Evolutionary conservation across 1,284 basidiomycete genomes (phyloP).

Genomic region (Cutaneotrichosporon sp.): DNA sequence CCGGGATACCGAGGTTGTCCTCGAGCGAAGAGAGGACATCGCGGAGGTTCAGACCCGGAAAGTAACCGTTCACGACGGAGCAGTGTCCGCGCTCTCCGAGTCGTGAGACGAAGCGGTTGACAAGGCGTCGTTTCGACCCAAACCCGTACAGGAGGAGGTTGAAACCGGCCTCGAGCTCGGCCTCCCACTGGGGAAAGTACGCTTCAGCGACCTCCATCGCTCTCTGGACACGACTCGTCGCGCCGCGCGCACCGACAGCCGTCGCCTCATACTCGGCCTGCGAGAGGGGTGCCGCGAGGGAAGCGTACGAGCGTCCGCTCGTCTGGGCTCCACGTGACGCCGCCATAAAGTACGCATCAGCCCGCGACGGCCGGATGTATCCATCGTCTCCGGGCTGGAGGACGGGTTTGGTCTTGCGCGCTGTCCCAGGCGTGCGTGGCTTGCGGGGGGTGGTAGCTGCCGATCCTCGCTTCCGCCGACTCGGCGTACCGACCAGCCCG

Average conservation of each 20-base stretch:
- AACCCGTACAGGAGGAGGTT: constrained; percentile 81
- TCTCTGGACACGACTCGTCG: constrained; percentile 33
- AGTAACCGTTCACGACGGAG: constrained; percentile 76
- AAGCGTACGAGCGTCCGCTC: constrained; percentile 72
- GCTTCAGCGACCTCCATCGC: constrained; percentile 19
- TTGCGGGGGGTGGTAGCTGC: constrained; percentile 29
- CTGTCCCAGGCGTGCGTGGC: constrained; percentile 15
- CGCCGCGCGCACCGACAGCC: constrained; percentile 11
- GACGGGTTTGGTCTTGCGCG: constrained; percentile 20
- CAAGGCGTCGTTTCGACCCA: constrained; percentile 73
- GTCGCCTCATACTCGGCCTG: constrained; percentile 46
- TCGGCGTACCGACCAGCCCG: constrained; percentile 29
- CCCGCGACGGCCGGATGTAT: constrained; percentile 54
- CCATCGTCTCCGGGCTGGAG: constrained; percentile 38
- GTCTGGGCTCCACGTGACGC: constrained; percentile 65
- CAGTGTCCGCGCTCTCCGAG: constrained; percentile 66
- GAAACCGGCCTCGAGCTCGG: constrained; percentile 76
- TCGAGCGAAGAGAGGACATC: constrained; percentile 70
- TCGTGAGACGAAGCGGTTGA: constrained; percentile 69
- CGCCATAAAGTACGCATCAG: constrained; percentile 76
- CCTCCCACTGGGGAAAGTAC: constrained; percentile 57
- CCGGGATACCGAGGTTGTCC: constrained; percentile 37
- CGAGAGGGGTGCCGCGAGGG: constrained; percentile 62
- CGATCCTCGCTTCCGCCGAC: constrained; percentile 33
- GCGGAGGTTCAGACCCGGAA: constrained; percentile 66